Evolutionary conservation across 345 rosid genomes (phyloP), one percentile per base, ranked within the genome.

Genomic region (Crucihimalaya himalaica): DNA sequence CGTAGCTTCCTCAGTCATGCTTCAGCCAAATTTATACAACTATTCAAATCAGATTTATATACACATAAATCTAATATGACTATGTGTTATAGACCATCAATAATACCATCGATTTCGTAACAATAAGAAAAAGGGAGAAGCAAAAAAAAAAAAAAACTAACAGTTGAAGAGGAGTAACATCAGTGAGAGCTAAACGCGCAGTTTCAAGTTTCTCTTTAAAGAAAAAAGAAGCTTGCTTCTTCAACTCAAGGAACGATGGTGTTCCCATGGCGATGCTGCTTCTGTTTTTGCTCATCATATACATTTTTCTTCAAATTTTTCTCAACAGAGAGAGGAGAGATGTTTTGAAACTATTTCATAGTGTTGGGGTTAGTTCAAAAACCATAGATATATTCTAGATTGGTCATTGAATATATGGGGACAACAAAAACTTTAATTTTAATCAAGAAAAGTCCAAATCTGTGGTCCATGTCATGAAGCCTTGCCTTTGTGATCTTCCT

Each of bases 171-270:
- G 95, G 96, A 18, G 97, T 89, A 16, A 91, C 96, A 60, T 91
- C 96, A 8, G 97, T 94, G 70, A 94, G 89, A 75, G 86, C 98
- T 58, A 94, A 79, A 42, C 97, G 84, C 39, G 96, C 98, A 47
- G 87, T 88, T 83, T 87, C 89, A 77, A 94, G 86, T 86, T 91
- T 94, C 76, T 91, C 97, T 83, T 87, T 94, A 80, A 94, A 65
- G 77, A 91, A 94, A 76, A 94, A 94, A 4, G 97, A 94, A 53
- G 97, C 96, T 68, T 94, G 98, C 63, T 89, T 91, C 88, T 82
- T 91, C 73, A 94, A 65, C 28, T 94, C 95, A 75, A 67, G 86
- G 68, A 94, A 88, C 34, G 85, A 81, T 29, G 89, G 79, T 10
- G 85, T 62, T 68, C 82, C 83, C 87, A 76, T 84, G 81, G 70